These are phyloP conservation scores for Carex myosuroides DNA, from an alignment of 176 grass and related monocot species.

Conservation along the genomic window DNA sequence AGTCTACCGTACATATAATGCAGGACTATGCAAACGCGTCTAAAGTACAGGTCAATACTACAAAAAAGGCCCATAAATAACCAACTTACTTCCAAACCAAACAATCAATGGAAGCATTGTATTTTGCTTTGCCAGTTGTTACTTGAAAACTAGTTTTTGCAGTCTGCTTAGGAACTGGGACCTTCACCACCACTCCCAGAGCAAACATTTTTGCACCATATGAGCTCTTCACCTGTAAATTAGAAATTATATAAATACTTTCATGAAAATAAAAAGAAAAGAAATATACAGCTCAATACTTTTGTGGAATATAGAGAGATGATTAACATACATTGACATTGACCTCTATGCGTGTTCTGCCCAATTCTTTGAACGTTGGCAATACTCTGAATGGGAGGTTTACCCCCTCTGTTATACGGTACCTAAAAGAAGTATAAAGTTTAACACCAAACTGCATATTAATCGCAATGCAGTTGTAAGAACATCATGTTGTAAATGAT, in stretches of 20 bases:
- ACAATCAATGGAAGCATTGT: constrained; percentile 97
- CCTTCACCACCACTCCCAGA: constrained; percentile 91
- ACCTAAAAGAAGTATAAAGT: constrained; percentile 39
- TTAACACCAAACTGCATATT: constrained; percentile 20
- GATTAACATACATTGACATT: constrained; percentile 90
- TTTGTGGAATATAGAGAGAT: constrained; percentile 17
- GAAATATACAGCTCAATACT: constrained; percentile 8
- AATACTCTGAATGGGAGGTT: constrained; percentile 96
- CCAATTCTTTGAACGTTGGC: constrained; percentile 97
- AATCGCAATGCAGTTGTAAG: constrained; percentile 20
- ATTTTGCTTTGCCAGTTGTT: constrained; percentile 96
- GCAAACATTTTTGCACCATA: constrained; percentile 99
- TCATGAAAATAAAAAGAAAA: background rate
- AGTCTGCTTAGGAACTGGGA: constrained; percentile 98
- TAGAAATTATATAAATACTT: constrained; percentile 21
- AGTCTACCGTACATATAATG: background rate
- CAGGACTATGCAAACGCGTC: background rate
- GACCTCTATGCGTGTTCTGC: constrained; percentile 93
- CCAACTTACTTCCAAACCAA: constrained; percentile 96
- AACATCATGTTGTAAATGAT: constrained; percentile 3
- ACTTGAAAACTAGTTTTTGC: constrained; percentile 98
- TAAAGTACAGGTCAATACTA: background rate
- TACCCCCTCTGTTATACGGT: constrained; percentile 96
- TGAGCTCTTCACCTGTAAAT: constrained; percentile 83
- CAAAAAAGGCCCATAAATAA: background rate